phyloP scores from a whole-genome alignment of 352 stramenopile genomes.

The Elongisporangium undulatum region DNA sequence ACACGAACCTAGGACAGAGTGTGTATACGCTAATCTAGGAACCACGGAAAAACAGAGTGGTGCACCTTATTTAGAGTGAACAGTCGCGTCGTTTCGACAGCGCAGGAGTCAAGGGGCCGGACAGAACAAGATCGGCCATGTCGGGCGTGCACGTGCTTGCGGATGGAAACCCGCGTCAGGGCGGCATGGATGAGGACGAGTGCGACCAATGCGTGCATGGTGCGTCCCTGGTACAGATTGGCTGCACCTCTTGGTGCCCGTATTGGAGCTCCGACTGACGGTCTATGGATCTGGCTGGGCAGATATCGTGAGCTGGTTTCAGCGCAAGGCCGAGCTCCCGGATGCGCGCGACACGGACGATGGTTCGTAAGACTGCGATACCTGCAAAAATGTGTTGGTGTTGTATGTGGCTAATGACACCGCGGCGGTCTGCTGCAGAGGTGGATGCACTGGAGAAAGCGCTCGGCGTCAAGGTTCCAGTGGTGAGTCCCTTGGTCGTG shows the following conservation, averaged over 20 bases:
- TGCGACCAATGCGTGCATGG: conserved; percentile 78
- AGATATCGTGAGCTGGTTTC: conserved; percentile 86
- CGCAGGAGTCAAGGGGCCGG: not conserved
- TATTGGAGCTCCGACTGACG: not conserved
- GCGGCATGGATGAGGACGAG: conserved; percentile 79
- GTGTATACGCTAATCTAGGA: not conserved
- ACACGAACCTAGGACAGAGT: too few relatives aligned
- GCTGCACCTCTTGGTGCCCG: too few relatives aligned
- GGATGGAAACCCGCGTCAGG: conserved; percentile 64
- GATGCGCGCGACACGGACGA: conserved; percentile 33
- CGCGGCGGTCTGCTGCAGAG: conserved; percentile 25
- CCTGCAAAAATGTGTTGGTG: not conserved
- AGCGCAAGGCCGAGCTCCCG: conserved; percentile 69
- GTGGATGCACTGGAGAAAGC: conserved; percentile 71
- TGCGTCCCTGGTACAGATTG: conserved; percentile 5
- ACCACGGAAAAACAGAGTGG: not conserved
- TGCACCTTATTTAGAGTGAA: not conserved
- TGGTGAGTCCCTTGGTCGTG: too few relatives aligned
- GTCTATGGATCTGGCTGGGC: not conserved
- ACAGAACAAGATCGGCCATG: conserved; percentile 29
- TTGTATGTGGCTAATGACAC: too few relatives aligned
- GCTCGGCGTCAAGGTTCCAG: conserved; percentile 50
- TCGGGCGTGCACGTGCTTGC: conserved; percentile 70
- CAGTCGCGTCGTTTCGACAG: not conserved
- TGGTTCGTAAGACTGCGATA: conserved; percentile 18